phyloP scores from a whole-genome alignment of 2,329 filamentous ascomycete genomes.

The Alternaria infectoria region DNA sequence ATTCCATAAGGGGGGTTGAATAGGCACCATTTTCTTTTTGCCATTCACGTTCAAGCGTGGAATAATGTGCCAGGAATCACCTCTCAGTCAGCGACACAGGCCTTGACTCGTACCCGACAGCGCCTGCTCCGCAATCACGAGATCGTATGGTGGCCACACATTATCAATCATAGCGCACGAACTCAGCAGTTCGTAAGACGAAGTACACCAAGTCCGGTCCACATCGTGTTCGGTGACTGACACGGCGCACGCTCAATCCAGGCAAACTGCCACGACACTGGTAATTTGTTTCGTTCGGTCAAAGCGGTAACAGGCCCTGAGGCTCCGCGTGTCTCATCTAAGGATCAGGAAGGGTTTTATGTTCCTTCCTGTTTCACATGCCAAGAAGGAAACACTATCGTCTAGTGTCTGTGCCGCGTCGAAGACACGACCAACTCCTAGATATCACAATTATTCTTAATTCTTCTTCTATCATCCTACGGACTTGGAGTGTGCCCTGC shows the following conservation, averaged over 20 bases:
- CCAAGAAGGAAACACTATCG: constrained; percentile 27
- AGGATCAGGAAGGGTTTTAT: constrained; percentile 24
- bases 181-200: neutral
- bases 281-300: neutral
- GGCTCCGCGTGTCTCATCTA: constrained; percentile 30
- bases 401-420: neutral
- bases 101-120: neutral
- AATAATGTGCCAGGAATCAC: neutral
- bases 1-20: neutral
- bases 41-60: neutral
- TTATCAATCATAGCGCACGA: neutral
- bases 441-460: neutral
- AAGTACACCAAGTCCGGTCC: neutral
- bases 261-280: neutral
- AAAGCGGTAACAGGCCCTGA: constrained; percentile 12
- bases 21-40: neutral
- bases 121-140: neutral
- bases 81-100: neutral
- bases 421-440: neutral
- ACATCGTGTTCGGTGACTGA: neutral
- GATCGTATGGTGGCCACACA: neutral
- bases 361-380: constrained; percentile 33
- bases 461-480: neutral
- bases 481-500: constrained; percentile 1
- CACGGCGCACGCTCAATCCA: neutral